These are phyloP conservation scores for Corymbia calophylla DNA, from an alignment of 441 rosid species.

Conservation along the genomic window DNA sequence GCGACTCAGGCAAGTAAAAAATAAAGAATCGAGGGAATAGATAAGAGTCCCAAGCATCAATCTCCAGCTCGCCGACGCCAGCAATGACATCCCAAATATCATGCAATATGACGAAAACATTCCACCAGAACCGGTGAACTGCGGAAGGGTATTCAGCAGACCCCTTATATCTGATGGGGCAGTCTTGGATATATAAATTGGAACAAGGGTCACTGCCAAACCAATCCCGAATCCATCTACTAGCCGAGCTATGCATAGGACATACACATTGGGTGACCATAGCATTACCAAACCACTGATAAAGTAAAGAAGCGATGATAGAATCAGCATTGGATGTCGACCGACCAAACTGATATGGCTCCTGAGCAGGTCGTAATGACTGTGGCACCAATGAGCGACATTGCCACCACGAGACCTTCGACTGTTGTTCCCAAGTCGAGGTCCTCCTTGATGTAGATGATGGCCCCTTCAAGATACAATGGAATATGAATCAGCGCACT, in stretches of 20 bases:
- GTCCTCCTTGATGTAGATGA: slow-evolving; percentile 56
- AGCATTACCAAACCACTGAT: slow-evolving; percentile 60
- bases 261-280: slow-evolving; percentile 73
- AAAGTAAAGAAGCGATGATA: slow-evolving; percentile 52
- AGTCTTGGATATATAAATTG: slow-evolving; percentile 64
- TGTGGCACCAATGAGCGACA: slow-evolving; percentile 71
- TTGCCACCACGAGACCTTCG: slow-evolving; percentile 76
- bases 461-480: slow-evolving; percentile 38
- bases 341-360: slow-evolving; percentile 65
- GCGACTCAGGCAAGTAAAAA: slow-evolving; percentile 71
- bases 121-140: slow-evolving; percentile 64
- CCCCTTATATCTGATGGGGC: slow-evolving; percentile 78
- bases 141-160: slow-evolving; percentile 62
- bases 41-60: slow-evolving; percentile 72
- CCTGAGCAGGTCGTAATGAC: slow-evolving; percentile 69
- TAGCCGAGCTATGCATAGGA: slow-evolving; percentile 56
- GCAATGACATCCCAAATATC: slow-evolving; percentile 59
- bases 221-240: slow-evolving; percentile 72
- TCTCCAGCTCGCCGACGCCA: slow-evolving; percentile 55
- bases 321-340: slow-evolving; percentile 68
- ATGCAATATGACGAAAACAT: slow-evolving; percentile 74
- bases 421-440: slow-evolving; percentile 41
- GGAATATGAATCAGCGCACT: neutral
- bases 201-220: slow-evolving; percentile 65
- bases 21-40: slow-evolving; percentile 52